Percentiles rank a stretch among this genome's conserved stretches.
Evolutionary conservation across 352 stramenopile species (phyloP).

Genomic region (Globisporangium sylvaticum): DNA sequence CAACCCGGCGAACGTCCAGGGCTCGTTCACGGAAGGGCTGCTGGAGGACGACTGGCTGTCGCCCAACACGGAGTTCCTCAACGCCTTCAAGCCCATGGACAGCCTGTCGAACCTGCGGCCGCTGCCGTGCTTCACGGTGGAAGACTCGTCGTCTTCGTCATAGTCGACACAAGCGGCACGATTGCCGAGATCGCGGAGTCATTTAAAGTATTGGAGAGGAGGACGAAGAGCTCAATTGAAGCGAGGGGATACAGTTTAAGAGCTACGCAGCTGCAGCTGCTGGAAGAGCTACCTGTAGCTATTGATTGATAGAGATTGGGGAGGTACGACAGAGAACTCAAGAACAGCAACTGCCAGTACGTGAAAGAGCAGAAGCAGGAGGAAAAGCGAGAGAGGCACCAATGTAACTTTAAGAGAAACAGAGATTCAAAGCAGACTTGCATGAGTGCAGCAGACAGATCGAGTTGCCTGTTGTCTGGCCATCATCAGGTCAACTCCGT

Average conservation of each 20-base stretch:
- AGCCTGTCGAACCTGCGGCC: constrained; percentile 50
- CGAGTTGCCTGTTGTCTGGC: too few species aligned
- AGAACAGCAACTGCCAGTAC: too few species aligned
- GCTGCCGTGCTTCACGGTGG: constrained; percentile 53
- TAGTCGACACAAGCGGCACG: too few species aligned
- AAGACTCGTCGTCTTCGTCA: neutral
- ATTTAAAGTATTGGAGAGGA: neutral
- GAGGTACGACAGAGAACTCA: too few species aligned
- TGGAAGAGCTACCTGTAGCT: neutral
- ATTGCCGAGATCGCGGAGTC: too few species aligned
- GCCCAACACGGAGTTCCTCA: constrained; percentile 63
- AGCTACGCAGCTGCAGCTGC: too few species aligned
- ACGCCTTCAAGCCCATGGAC: constrained; percentile 67
- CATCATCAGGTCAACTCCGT: too few species aligned
- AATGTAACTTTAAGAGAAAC: constrained; percentile 4
- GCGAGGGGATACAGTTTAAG: neutral
- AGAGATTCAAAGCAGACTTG: neutral
- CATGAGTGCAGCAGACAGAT: neutral
- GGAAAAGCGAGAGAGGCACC: neutral
- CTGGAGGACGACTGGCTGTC: constrained; percentile 76
- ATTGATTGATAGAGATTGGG: neutral
- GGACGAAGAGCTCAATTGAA: neutral
- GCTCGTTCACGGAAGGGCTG: constrained; percentile 66
- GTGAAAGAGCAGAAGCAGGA: too few species aligned
- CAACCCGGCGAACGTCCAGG: constrained; percentile 55